These are phyloP conservation scores for Thermothielavioides terrestris DNA, from an alignment of 495 filamentous ascomycete genomes.

Conservation along the genomic window DNA sequence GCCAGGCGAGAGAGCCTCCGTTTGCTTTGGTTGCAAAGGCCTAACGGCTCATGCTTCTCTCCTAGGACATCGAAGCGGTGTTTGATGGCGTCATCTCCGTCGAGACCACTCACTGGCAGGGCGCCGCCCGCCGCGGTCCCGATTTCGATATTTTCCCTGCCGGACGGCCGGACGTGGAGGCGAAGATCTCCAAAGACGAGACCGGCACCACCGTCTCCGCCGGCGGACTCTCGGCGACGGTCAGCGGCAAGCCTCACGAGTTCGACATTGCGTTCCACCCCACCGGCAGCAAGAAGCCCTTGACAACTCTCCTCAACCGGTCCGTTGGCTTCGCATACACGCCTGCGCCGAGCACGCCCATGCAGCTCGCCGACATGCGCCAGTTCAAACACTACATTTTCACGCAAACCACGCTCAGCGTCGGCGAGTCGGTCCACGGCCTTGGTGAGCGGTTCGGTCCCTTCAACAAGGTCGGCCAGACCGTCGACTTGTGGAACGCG, in stretches of 20 bases:
- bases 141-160: conserved; percentile 53
- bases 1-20: too few species aligned
- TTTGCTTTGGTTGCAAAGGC: too few species aligned
- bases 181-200: conserved; percentile 40
- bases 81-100: conserved; percentile 54
- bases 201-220: conserved; percentile 47
- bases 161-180: conserved; percentile 38
- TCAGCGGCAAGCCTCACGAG: conserved; percentile 45
- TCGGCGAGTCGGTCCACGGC: conserved; percentile 61
- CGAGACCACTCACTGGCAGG: conserved; percentile 57
- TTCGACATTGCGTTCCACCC: conserved; percentile 50
- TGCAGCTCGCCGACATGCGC: conserved; percentile 46
- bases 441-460: conserved; percentile 64
- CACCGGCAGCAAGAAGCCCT: conserved; percentile 36
- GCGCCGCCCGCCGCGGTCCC: conserved; percentile 48
- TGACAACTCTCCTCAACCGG: conserved; percentile 53
- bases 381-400: conserved; percentile 53
- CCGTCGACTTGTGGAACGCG: conserved; percentile 59
- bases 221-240: conserved; percentile 45
- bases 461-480: conserved; percentile 62
- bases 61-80: conserved; percentile 45
- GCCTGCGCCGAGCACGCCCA: conserved; percentile 40
- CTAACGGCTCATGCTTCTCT: conserved; percentile 26
- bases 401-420: conserved; percentile 51
- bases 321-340: conserved; percentile 51